Percentiles rank a stretch among this genome's conserved stretches.
Evolutionary conservation across 169 alveolate genomes (phyloP).

Genomic region (Plasmodium fragile): DNA sequence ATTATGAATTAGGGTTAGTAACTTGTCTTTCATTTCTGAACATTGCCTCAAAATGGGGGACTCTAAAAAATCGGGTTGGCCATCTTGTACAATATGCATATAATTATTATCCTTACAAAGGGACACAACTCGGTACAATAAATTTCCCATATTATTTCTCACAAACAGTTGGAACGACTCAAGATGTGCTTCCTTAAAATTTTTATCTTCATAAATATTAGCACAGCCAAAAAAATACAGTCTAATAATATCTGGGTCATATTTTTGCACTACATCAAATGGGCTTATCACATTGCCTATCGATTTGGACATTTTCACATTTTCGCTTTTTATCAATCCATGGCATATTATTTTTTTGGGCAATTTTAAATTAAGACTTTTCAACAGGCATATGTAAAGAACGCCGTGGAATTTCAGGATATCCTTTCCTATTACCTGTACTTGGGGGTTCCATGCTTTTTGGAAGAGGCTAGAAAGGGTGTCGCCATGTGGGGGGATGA

Average conservation of each 20-base stretch:
- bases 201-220: constrained; percentile 51
- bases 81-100: neutral
- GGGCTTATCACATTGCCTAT: constrained; percentile 83
- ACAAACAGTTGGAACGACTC: constrained; percentile 33
- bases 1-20: constrained; percentile 1
- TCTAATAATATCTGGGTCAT: constrained; percentile 35
- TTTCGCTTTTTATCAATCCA: constrained; percentile 89
- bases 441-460: constrained; percentile 61
- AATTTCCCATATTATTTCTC: constrained; percentile 39
- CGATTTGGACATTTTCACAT: constrained; percentile 94
- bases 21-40: neutral
- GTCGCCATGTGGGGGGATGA: neutral
- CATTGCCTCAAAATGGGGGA: constrained; percentile 14
- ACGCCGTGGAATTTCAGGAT: constrained; percentile 91
- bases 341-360: constrained; percentile 88
- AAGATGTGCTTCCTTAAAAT: constrained; percentile 43
- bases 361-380: constrained; percentile 80
- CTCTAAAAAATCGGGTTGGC: neutral
- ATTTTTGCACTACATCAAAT: constrained; percentile 27
- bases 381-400: constrained; percentile 90
- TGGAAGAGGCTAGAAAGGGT: neutral
- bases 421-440: constrained; percentile 92
- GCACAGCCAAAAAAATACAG: constrained; percentile 54
- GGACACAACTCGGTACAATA: constrained; percentile 44
- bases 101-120: constrained; percentile 59